Evolutionary conservation across 2,329 filamentous ascomycete species (phyloP), one percentile per base, ranked within the genome.

Genomic region (Hypoxylon sp.): DNA sequence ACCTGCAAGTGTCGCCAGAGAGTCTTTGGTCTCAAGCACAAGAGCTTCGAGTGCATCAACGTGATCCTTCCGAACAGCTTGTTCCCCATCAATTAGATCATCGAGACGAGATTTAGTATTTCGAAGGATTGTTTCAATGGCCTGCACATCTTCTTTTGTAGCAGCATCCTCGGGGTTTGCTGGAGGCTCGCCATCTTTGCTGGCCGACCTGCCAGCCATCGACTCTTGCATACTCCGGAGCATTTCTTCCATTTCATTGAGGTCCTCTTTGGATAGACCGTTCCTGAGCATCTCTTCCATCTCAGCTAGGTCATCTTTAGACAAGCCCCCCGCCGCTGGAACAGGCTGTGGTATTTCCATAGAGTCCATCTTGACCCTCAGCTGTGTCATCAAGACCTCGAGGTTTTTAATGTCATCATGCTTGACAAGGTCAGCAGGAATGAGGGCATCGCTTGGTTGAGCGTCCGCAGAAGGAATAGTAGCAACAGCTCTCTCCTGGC

Each of bases 71-170:
- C 85, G 84, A 8, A 94, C 88, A 1, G 88, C 82, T 61, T 91
- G 88, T 32, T 94, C 91, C 2, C 88, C 86, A 53, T 94, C 87
- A 52, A 97, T 87, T 19, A 88, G 78, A 63, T 97, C 94, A 63
- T 97, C 95, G 8, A 98, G 82, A 48, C 92, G 92, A 4, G 90
- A 89, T 77, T 97, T 97, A 30, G 94, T 94, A 76, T 97, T 97
- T 43, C 91, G 89, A 11, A 98, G 84, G 51, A 98, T 89, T 0
- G 91, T 96, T 78, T 97, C 95, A 63, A 98, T 94, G 9, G 93
- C 93, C 66, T 95, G 89, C 0, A 94, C 92, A 72, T 98, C 94
- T 70, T 97, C 93, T 75, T 92, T 92, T 30, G 85, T 88, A 5
- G 91, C 89, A 2, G 84, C 77, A 37, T 89, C 88, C 39, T 62